A percentile compares a stretch with the other conserved stretches of the same genome.
phyloP scores from a whole-genome alignment of 148 eudicot genomes.

The Arctostaphylos glauca region DNA sequence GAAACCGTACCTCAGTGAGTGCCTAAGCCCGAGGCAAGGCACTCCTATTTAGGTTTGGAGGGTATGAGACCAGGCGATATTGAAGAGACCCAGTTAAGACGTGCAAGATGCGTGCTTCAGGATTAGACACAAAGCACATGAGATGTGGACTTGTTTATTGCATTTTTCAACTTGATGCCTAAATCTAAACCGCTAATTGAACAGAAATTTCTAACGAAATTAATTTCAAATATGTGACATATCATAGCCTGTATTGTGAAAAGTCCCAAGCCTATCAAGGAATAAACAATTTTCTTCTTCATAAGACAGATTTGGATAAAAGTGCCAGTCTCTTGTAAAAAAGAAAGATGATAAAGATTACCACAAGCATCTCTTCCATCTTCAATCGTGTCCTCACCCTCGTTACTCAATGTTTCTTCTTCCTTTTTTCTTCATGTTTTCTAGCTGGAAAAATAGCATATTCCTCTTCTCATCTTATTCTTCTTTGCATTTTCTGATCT shows the following conservation, averaged over 20 bases:
- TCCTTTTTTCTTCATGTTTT: too few relatives aligned
- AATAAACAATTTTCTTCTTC: not conserved
- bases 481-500: too few relatives aligned
- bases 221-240: not conserved
- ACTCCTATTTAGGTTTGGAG: not conserved
- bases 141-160: not conserved
- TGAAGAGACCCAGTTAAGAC: not conserved
- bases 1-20: not conserved
- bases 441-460: too few relatives aligned
- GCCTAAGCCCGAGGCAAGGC: not conserved
- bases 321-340: too few relatives aligned
- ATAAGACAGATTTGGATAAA: too few relatives aligned
- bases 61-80: not conserved
- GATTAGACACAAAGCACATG: not conserved
- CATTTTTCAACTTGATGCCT: not conserved
- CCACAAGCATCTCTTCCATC: too few relatives aligned
- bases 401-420: too few relatives aligned
- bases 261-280: not conserved
- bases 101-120: not conserved
- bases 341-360: too few relatives aligned
- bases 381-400: too few relatives aligned
- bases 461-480: too few relatives aligned
- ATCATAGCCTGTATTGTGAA: not conserved
- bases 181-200: not conserved
- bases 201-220: not conserved